Evolutionary conservation across 352 stramenopile species (phyloP), one percentile per base, ranked within the genome.

Genomic region (Phytophthora parvispora): DNA sequence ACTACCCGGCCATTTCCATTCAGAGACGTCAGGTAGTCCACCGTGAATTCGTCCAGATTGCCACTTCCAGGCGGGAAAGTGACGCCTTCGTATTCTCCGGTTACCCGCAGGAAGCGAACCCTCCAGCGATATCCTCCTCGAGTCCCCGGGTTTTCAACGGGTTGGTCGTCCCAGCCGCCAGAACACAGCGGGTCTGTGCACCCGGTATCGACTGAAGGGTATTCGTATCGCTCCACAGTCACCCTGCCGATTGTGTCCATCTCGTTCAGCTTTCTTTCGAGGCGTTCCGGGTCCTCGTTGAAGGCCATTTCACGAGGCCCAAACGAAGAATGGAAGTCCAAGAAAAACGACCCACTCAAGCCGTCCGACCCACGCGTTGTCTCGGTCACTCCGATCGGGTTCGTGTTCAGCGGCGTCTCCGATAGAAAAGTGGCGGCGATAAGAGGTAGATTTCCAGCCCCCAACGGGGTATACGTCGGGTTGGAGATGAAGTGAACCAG

Each of bases 401-500:
- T 64, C 54, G 64, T 50, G 60, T 18, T 52, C 32, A 32, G 55
- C 16, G 29, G 6, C 20, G 13, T 60, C 73, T 13, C 72, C 68
- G 0, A 78, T 58, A 3, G 36, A 64, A 88, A 91, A 7, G 67
- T 74, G 18, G 75, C 73, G 18, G 65, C 70, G 47, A 99, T 87
- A 32, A 78, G 53, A 3, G 81, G 64, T 36, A 99, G 69, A 75
- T 99, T 88, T 12, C 96, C 97, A 25, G 97, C 88, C 5, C 97
- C 97, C 12, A 95, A 90, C 15, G 97, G 97, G 25, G 84, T 98
- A 45, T 90, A 87, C 7, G 69, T 77, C 16, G 88, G 84, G 65
- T 99, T 99, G 22, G 95, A 86, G 16, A 97, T 98, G 67, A 99
- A 99, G 2, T 80, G 96, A 9, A 99, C 78, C 18, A 79, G 75